Evolutionary conservation across 768 basidiomycete species (phyloP), one percentile per base, ranked within the genome.

Genomic region (Suillus spraguei): DNA sequence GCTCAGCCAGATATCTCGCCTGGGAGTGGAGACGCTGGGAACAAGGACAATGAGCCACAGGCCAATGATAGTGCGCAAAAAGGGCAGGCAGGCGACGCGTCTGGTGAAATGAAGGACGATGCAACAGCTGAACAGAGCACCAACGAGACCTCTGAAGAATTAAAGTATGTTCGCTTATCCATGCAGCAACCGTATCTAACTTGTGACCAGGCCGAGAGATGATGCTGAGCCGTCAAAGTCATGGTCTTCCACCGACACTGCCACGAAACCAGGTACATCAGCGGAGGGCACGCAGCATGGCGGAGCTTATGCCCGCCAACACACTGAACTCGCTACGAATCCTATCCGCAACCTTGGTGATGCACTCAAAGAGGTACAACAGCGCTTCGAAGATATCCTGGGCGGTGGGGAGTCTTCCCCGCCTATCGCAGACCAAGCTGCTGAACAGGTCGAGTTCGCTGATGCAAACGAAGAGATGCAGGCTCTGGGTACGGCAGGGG

Each of bases 341-440:
- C 87, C 89, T 5, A 76, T 88, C 42, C 92, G 94, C 58, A 91
- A 86, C 66, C 85, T 95, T 3, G 95, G 95, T 36, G 95, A 97
- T 69, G 84, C 91, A 0, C 74, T 93, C 59, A 85, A 90, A 67
- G 90, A 96, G 68, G 90, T 96, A 60, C 87, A 84, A 56, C 86
- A 90, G 64, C 87, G 89, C n/a, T 86, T 94, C 66, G 87, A 95
- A 63, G 90, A 94, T 63, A 97, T 98, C 64, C 77, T 90, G 61
- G 79, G 81, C 62, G 73, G 77, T 13, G 71, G 74, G 0, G 78
- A 83, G 60, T 72, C 71, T 39, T 54, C 66, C 20, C 69, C 72
- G 9, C 65, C 73, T 36, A 72, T 76, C 3, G 76, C 73, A 59
- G 77, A 81, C 46, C 65, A 71, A 22, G 78, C 80, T 47, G 70